Base-by-base conservation (phyloP, 139 green algal species). In the Chlorella sp. region DNA sequence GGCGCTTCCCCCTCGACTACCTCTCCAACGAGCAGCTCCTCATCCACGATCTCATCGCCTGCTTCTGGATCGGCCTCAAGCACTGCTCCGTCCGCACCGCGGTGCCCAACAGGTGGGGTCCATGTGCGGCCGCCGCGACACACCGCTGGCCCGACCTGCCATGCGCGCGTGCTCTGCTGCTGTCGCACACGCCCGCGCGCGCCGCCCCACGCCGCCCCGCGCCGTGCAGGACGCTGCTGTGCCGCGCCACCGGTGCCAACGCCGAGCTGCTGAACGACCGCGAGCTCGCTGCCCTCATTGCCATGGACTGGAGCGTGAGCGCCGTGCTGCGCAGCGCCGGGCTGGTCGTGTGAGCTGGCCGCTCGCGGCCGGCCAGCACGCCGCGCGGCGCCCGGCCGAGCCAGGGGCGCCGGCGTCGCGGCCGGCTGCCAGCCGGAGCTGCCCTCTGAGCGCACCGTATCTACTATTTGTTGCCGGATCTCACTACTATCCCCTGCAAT, bases 61-160 rank as follows among this genome's bases (percentile, higher is more conserved):
- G 77, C 69, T 85, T 56, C 42, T 86, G 79, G 79, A 69, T 81
- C n/a, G 79, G 74, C 0, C 56, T 85, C 60, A 85, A 85, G 73
- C 66, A 82, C 56, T 77, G 67, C 45, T 79, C 67, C 33, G 29
- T 85, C 17, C 66, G 79, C 31, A 85, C 79, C 8, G 73, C 74
- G 0, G 79, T 85, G 15, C 79, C 79, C n/a, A 85, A 85, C 67
- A 64, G 73, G 73, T 79, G 61, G 33, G 72, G 60, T 31, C n/a
- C 25, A 25, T 56, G 12, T 12, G 11, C 6, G 56, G 25, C 9
- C 29, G 41, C 7, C 0, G 38, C 53, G 8, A 36, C 53, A 35
- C 35, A 35, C 56, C 27, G n/a, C 3, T 40, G 19, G 8, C 56
- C 27, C 21, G 27, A 29, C 8, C 56, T 5, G 15, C 23, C 59